These are phyloP conservation scores for Corymbia citriodora DNA, from an alignment of 441 rosid genomes.

Conservation along the genomic window DNA sequence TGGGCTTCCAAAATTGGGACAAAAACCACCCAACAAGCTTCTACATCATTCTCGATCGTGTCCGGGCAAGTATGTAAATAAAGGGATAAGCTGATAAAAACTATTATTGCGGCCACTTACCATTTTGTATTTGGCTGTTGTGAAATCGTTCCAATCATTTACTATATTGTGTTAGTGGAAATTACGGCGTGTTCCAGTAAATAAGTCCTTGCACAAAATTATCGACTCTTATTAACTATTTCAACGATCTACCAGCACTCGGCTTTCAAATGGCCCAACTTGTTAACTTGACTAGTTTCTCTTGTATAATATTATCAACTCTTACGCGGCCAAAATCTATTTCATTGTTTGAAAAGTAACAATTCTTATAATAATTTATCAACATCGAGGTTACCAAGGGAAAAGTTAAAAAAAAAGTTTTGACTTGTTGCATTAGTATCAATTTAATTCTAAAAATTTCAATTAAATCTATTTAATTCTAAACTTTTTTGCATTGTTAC, in stretches of 20 bases:
- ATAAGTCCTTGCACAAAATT: not conserved
- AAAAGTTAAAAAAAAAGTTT: no score
- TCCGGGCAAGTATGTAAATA: not conserved
- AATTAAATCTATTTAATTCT: no score
- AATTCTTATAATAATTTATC: no score
- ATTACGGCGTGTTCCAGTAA: not conserved
- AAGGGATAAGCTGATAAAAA: not conserved
- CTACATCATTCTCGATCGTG: not conserved
- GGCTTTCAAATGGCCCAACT: not conserved
- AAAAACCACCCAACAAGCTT: not conserved
- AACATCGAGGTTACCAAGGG: not conserved
- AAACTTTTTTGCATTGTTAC: no score
- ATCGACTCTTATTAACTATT: not conserved
- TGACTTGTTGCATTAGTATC: no score
- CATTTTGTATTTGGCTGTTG: rapidly evolving
- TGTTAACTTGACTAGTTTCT: not conserved
- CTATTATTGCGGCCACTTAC: rapidly evolving
- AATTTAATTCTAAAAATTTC: no score
- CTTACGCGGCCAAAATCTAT: rapidly evolving
- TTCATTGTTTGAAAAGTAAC: not conserved
- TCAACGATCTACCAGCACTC: rapidly evolving
- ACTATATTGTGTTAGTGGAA: not conserved
- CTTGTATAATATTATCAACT: not conserved
- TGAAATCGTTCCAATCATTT: not conserved
- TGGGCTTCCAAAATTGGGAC: not conserved